Evolutionary conservation across 371 early-diverging fungal genomes (phyloP), one percentile per base, ranked within the genome.

Genomic region (Chytridiales sp.): DNA sequence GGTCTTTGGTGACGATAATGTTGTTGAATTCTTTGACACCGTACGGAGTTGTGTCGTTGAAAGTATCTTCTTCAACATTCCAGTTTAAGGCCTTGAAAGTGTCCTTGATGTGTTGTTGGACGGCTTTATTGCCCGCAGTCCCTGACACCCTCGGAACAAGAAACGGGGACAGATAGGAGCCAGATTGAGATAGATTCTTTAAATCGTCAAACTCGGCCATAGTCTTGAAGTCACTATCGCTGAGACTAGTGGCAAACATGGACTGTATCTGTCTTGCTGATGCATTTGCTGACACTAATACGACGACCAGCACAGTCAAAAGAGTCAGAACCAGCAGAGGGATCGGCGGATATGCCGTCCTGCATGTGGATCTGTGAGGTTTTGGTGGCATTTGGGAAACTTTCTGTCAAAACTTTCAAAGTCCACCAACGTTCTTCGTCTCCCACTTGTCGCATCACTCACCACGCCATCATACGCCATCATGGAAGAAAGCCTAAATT

Each of bases 1-100:
- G 85, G 64, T 92, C 80, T 63, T 90, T 87, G 17, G 94, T 95
- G 9, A 84, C 92, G 58, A 97, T 85, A 36, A 95, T 81, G 73
- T 97, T 97, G 47, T 83, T 82, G 68, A 97, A 94, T 1, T 68
- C 49, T 49, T 80, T 86, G n/a, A 56, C 27, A 5, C 94, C 95
- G 47, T 74, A 59, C 3, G 95, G 93, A 3, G 95, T 95, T 4
- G 54, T 52, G 11, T 79, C 87, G 19, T 67, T 77, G 66, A 95
- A 95, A n/a, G 66, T 61, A 66, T 95, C 94, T 48, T 80, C 51
- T 54, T 93, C 91, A 0, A 95, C 81, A 47, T 83, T 74, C 87
- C 93, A 97, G 31, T 57, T 56, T 8, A 77, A 56, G 17, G 61
- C 58, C 4, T 66, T 59, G 58, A 94, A 84, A 31, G 84, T 78